These are phyloP conservation scores for Orbilia blumenaviensis DNA, from an alignment of 2,329 filamentous ascomycete species.

Conservation along the genomic window DNA sequence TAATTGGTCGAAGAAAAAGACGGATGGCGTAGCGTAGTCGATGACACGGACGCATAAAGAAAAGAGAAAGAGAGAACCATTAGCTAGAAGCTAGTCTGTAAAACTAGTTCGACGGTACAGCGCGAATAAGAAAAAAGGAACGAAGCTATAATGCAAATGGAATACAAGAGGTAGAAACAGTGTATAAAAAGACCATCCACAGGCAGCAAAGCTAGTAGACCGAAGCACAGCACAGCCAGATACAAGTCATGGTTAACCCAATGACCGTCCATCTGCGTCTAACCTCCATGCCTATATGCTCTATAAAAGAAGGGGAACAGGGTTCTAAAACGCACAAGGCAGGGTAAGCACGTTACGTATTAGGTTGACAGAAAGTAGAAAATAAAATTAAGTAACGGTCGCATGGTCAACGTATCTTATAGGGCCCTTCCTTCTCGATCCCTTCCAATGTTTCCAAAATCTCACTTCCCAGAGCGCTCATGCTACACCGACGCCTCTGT, in stretches of 20 bases:
- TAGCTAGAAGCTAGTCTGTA: no score
- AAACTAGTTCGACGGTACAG: not conserved
- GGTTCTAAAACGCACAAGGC: not conserved
- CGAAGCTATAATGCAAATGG: not conserved
- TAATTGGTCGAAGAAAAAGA: no score
- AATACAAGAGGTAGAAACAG: not conserved
- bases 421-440: slow-evolving; percentile 75
- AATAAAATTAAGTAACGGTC: not conserved
- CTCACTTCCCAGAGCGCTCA: slow-evolving; percentile 78
- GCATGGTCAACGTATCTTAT: slow-evolving; percentile 77
- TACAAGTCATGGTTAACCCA: not conserved
- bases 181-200: not conserved
- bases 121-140: slow-evolving; percentile 3
- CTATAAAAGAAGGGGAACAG: not conserved
- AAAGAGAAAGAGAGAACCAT: not conserved
- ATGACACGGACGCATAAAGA: not conserved
- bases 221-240: not conserved
- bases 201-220: not conserved
- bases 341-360: not conserved
- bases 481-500: slow-evolving; percentile 66
- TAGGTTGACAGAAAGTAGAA: not conserved
- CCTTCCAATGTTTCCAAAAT: slow-evolving; percentile 85
- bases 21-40: no score
- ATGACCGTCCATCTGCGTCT: not conserved
- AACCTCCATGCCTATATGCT: not conserved